Percentiles rank a stretch among this genome's conserved stretches.
These are phyloP conservation scores for Aspergillus sparsus DNA, from an alignment of 495 filamentous ascomycete genomes.

Conservation along the genomic window DNA sequence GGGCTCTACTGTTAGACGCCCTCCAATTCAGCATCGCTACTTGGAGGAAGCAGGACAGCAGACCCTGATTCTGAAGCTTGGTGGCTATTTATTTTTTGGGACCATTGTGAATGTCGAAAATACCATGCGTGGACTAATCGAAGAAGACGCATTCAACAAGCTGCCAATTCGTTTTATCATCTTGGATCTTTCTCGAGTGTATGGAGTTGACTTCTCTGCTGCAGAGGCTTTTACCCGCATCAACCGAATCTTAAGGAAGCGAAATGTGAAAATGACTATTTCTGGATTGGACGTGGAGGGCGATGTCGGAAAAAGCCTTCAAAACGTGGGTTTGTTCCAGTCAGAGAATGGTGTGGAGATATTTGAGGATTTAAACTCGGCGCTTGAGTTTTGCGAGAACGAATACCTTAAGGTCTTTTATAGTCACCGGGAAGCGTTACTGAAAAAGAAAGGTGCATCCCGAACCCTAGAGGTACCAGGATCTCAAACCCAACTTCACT, in stretches of 20 bases:
- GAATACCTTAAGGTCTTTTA: constrained; percentile 88
- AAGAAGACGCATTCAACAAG: constrained; percentile 72
- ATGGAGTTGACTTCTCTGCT: constrained; percentile 92
- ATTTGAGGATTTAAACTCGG: constrained; percentile 88
- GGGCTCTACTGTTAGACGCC: constrained; percentile 86
- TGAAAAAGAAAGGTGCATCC: constrained; percentile 30
- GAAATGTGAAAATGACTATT: constrained; percentile 75
- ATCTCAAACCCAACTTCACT: constrained; percentile 22
- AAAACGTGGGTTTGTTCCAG: constrained; percentile 77
- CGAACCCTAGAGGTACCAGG: constrained; percentile 55
- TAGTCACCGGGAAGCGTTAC: constrained; percentile 46
- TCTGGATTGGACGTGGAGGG: constrained; percentile 74
- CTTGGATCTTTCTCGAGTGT: constrained; percentile 86
- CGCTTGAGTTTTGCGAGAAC: constrained; percentile 92
- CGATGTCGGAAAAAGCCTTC: constrained; percentile 72
- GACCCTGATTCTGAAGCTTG: constrained; percentile 84
- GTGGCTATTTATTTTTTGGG: constrained; percentile 93
- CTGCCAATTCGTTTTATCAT: constrained; percentile 86
- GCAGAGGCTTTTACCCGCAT: constrained; percentile 93
- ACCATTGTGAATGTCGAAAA: constrained; percentile 94
- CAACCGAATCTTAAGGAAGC: constrained; percentile 72
- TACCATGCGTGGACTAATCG: constrained; percentile 75
- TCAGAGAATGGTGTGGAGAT: constrained; percentile 67
- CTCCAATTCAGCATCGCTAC: constrained; percentile 84
- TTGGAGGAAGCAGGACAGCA: constrained; percentile 82